phyloP scores from a whole-genome alignment of 345 rosid genomes.

The Anacardium occidentale region DNA sequence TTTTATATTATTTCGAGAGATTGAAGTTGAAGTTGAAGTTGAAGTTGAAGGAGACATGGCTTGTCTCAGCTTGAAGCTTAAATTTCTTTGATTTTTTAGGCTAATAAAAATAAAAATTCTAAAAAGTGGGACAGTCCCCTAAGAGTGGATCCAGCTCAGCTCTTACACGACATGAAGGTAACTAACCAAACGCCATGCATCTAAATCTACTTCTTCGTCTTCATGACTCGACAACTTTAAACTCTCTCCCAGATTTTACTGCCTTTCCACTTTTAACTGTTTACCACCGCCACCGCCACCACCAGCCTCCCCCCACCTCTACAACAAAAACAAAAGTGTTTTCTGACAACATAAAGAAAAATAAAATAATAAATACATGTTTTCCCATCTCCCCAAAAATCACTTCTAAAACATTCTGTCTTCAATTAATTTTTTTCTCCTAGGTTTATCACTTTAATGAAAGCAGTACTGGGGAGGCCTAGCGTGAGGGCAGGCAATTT shows the following conservation, averaged over 20 bases:
- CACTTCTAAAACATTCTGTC: no score
- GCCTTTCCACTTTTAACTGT: not conserved
- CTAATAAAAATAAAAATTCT: constrained; percentile 22
- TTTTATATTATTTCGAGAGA: constrained; percentile 27
- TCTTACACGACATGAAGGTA: constrained; percentile 28
- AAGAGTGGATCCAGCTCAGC: constrained; percentile 85
- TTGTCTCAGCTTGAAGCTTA: constrained; percentile 48
- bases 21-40: constrained; percentile 38
- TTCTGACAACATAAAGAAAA: no score
- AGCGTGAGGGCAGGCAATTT: not conserved
- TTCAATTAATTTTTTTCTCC: no score
- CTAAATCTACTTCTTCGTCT: constrained; percentile 28
- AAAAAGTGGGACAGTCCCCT: constrained; percentile 52
- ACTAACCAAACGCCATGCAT: constrained; percentile 37
- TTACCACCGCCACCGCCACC: no score
- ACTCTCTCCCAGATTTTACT: constrained; percentile 19
- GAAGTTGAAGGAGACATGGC: constrained; percentile 41
- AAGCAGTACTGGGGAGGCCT: no score
- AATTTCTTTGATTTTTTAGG: constrained; percentile 19
- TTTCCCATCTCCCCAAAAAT: no score
- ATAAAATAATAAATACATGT: no score
- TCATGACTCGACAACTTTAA: constrained; percentile 20
- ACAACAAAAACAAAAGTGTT: no score
- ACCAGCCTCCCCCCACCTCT: no score
- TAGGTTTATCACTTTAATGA: no score